Evolutionary conservation across 1,284 basidiomycete genomes (phyloP).

Genomic region (Pseudozyma flocculosa): DNA sequence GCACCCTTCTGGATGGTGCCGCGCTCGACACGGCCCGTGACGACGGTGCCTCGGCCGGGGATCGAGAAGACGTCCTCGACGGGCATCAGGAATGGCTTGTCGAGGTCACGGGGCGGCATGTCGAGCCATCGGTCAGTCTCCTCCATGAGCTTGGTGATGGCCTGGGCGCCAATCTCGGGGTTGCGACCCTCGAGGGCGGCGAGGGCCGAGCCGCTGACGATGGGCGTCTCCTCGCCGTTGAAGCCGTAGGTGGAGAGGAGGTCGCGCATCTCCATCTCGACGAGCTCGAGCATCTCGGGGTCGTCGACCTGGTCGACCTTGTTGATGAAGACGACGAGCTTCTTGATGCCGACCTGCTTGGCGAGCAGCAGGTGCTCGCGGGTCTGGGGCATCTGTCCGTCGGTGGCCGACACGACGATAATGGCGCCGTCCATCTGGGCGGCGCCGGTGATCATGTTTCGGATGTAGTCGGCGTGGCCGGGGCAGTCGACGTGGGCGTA

Average conservation of each 20-base stretch:
- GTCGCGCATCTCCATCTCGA: conserved; percentile 99
- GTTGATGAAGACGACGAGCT: conserved; percentile 99
- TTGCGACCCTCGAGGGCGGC: conserved; percentile 88
- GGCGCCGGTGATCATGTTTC: conserved; percentile 99
- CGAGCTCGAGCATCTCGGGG: conserved; percentile 97
- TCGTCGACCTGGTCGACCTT: conserved; percentile 97
- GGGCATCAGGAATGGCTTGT: conserved; percentile 96
- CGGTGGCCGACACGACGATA: conserved; percentile 88
- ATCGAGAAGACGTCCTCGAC: conserved; percentile 98
- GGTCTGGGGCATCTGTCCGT: conserved; percentile 99
- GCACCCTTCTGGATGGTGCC: conserved; percentile 88
- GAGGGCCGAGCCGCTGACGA: conserved; percentile 93
- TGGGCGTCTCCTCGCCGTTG: conserved; percentile 95
- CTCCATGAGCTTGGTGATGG: conserved; percentile 81
- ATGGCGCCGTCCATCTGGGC: conserved; percentile 85
- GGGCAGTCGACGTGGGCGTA: conserved; percentile 99
- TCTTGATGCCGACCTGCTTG: conserved; percentile 97
- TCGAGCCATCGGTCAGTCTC: conserved; percentile 95
- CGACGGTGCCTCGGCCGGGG: conserved; percentile 96
- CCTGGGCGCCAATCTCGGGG: conserved; percentile 74
- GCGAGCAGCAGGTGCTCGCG: conserved; percentile 96
- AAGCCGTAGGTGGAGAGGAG: conserved; percentile 82
- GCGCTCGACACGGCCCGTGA: conserved; percentile 95
- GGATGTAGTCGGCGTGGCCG: conserved; percentile 61
- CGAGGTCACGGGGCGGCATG: conserved; percentile 90